phyloP scores from a whole-genome alignment of 1,139 yeast genomes.

The Saccharomyces hybrid region DNA sequence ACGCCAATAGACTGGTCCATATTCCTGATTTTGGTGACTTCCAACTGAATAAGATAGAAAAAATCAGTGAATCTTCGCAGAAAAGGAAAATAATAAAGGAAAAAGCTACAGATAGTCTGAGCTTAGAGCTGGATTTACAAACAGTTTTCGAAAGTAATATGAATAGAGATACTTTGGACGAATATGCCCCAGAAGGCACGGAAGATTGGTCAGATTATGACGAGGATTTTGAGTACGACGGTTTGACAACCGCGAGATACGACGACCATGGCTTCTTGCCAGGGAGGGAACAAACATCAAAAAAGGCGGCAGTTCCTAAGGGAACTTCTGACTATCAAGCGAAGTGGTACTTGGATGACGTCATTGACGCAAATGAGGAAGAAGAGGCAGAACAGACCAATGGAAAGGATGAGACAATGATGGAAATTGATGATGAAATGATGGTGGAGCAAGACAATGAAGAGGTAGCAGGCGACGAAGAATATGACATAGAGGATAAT shows the following conservation, averaged over 20 bases:
- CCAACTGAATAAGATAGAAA: constrained; percentile 64
- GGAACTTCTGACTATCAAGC: constrained; percentile 95
- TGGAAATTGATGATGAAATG: constrained; percentile 27
- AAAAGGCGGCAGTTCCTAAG: constrained; percentile 53
- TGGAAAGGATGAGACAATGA: constrained; percentile 33
- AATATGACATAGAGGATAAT: constrained; percentile 18
- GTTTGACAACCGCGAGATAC: constrained; percentile 52
- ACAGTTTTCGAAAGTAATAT: constrained; percentile 40
- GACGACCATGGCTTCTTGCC: constrained; percentile 61
- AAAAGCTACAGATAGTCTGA: constrained; percentile 12
- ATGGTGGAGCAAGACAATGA: constrained; percentile 33
- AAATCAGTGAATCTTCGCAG: constrained; percentile 29
- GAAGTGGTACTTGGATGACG: constrained; percentile 77
- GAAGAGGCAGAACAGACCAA: constrained; percentile 38
- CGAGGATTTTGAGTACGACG: constrained; percentile 39
- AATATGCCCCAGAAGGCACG: constrained; percentile 52
- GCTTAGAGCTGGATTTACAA: constrained; percentile 18
- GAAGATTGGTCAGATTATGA: constrained; percentile 42
- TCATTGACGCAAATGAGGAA: constrained; percentile 40
- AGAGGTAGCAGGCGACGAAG: constrained; percentile 27
- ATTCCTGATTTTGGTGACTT: constrained; percentile 88
- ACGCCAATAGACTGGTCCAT: constrained; percentile 70
- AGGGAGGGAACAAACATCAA: constrained; percentile 34
- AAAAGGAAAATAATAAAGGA: constrained; percentile 9
- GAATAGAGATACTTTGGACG: constrained; percentile 59